These are phyloP conservation scores for Leccinellum luteum DNA, from an alignment of 768 basidiomycete genomes.

Conservation along the genomic window DNA sequence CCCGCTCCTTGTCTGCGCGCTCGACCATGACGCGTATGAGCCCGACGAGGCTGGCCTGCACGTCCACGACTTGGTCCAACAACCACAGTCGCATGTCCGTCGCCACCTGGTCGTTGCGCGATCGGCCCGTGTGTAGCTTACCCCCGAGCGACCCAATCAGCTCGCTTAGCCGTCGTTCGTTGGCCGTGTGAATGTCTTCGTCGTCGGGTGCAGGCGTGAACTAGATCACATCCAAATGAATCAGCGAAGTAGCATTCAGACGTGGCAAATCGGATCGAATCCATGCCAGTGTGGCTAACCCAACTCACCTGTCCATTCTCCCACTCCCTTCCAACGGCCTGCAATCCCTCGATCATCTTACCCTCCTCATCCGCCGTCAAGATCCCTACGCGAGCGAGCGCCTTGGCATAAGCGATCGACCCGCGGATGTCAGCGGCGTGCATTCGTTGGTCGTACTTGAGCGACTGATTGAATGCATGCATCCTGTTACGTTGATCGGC, in stretches of 20 bases:
- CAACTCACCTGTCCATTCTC: conserved; percentile 56
- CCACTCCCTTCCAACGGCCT: conserved; percentile 84
- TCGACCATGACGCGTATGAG: conserved; percentile 88
- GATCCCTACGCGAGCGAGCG: conserved; percentile 76
- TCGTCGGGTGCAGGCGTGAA: conserved; percentile 83
- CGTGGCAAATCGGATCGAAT: neutral
- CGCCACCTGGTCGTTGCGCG: conserved; percentile 97
- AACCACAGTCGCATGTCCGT: conserved; percentile 99
- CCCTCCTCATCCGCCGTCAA: conserved; percentile 72
- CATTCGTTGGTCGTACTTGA: conserved; percentile 95
- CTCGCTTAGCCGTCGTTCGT: conserved; percentile 91
- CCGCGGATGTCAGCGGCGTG: conserved; percentile 87
- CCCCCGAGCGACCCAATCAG: conserved; percentile 90
- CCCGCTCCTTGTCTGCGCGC: conserved; percentile 91
- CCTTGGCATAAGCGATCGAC: conserved; percentile 95
- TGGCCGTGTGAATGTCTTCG: conserved; percentile 99
- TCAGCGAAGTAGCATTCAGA: neutral
- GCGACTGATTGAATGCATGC: conserved; percentile 96
- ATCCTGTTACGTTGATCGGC: conserved; percentile 50
- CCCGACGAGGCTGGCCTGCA: conserved; percentile 67
- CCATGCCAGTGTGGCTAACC: neutral
- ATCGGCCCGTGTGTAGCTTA: conserved; percentile 95
- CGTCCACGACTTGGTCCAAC: conserved; percentile 66
- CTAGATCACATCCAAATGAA: conserved; percentile 37
- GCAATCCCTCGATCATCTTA: conserved; percentile 72